Evolutionary conservation across 202 grass and related monocot species (phyloP).

Genomic region (Brachypodium distachyon): DNA sequence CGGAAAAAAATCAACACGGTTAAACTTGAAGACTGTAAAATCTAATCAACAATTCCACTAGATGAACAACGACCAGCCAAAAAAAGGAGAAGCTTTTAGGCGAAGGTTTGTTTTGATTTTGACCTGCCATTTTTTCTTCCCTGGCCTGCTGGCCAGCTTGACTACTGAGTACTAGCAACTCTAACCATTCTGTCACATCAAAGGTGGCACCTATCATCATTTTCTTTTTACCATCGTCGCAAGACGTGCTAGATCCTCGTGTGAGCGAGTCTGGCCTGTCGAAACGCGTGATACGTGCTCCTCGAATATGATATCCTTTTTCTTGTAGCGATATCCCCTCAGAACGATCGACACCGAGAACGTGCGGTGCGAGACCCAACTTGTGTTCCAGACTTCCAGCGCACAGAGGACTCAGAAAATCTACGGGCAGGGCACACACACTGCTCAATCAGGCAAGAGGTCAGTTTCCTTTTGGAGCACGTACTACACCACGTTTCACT

Average conservation of each 20-base stretch:
- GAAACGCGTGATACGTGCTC: neutral
- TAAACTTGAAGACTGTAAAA: neutral
- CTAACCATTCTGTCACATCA: neutral
- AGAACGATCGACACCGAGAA: too few relatives aligned
- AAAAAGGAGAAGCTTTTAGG: neutral
- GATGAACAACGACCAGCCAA: neutral
- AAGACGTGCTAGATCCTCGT: neutral
- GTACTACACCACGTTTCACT: too few relatives aligned
- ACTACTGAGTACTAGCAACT: too few relatives aligned
- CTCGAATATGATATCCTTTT: neutral
- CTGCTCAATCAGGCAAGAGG: neutral
- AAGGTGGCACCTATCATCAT: neutral
- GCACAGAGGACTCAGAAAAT: too few relatives aligned
- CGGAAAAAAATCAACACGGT: neutral
- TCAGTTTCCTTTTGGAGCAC: too few relatives aligned
- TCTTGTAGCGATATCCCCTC: too few relatives aligned
- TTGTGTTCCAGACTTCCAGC: neutral
- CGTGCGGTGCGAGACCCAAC: neutral
- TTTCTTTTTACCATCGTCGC: neutral
- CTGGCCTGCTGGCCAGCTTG: neutral
- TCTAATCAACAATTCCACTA: neutral
- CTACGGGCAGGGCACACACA: too few relatives aligned
- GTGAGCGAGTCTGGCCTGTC: neutral
- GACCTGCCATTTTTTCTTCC: neutral
- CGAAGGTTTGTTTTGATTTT: neutral